Evolutionary conservation across 2,329 filamentous ascomycete species (phyloP), one percentile per base, ranked within the genome.

Genomic region (Claviceps sp.): DNA sequence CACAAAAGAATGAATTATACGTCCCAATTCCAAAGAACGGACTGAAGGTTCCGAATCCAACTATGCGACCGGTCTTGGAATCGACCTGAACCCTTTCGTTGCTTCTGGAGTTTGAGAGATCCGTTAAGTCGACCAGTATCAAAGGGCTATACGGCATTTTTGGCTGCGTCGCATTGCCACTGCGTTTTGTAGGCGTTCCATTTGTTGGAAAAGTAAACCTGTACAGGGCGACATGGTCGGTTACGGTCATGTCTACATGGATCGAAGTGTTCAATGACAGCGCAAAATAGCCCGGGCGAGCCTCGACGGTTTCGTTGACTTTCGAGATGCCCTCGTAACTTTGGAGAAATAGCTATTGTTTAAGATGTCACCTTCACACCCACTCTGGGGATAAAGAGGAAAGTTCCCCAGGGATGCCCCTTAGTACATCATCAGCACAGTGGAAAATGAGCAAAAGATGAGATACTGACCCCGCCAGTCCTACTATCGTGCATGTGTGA

Each of bases 281-380:
- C 3, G 72, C 67, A 60, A 85, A 84, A 61, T 83, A 83, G 8
- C 81, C 81, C 2, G 79, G 77, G n/a, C 70, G 70, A 5, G 81
- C 78, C 24, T 68, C 64, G n/a, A 76, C 70, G 0, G 76, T 75
- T 47, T 70, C 71, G 7, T 74, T 72, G 49, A 73, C 68, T 77
- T 73, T 14, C 68, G 62, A 0, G 73, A 72, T 9, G 72, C 69
- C 51, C 81, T 70, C 5, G 67, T 58, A 4, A 62, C 60, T 24
- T 75, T 74, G 2, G 73, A 67, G 57, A 75, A 84, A 38, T 70
- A 67, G 65, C 81, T 84, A 40, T 67, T 62, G 40, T 67, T 58
- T 37, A 71, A 61, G 42, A 72, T 65, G 57, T 77, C 70, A 6
- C 68, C 66, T 0, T 68, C 62, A 53, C 75, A 78, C 8, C 60